Evolutionary conservation across 441 rosid species (phyloP).

Genomic region (Omphalea diandra): DNA sequence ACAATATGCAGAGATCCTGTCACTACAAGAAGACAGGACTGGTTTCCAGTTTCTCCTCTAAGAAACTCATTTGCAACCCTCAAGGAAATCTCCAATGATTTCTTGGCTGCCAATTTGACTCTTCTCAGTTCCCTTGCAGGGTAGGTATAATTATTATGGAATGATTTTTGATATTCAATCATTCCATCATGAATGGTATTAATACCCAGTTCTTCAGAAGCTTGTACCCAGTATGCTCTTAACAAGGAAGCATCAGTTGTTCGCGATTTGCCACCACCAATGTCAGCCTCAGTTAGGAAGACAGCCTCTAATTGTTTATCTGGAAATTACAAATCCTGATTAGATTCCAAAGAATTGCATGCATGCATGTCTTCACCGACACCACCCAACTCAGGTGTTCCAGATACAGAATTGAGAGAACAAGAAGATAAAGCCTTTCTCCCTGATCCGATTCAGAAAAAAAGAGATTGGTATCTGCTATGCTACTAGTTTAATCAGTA

Average conservation of each 20-base stretch:
- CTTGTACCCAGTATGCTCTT: constrained; percentile 64
- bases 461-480: neutral
- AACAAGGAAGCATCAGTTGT: constrained; percentile 50
- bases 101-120: constrained; percentile 39
- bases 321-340: constrained; percentile 26
- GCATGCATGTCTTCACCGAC: neutral
- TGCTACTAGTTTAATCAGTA: neutral
- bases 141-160: neutral
- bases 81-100: constrained; percentile 35
- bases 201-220: constrained; percentile 49
- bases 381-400: neutral
- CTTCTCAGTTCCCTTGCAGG: constrained; percentile 21
- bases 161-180: constrained; percentile 28
- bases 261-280: constrained; percentile 68
- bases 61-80: constrained; percentile 50
- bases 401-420: neutral
- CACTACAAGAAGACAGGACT: constrained; percentile 48
- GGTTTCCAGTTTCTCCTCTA: constrained; percentile 26
- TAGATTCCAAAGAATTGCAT: constrained; percentile 12
- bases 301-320: constrained; percentile 58
- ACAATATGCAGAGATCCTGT: constrained; percentile 82
- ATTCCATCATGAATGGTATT: constrained; percentile 30
- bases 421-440: too few relatives aligned
- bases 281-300: constrained; percentile 68
- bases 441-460: too few relatives aligned